A percentile compares a stretch with the other conserved stretches of the same genome.
Evolutionary conservation across 208 protist species (phyloP).

Genomic region (Zelonia costaricensis): DNA sequence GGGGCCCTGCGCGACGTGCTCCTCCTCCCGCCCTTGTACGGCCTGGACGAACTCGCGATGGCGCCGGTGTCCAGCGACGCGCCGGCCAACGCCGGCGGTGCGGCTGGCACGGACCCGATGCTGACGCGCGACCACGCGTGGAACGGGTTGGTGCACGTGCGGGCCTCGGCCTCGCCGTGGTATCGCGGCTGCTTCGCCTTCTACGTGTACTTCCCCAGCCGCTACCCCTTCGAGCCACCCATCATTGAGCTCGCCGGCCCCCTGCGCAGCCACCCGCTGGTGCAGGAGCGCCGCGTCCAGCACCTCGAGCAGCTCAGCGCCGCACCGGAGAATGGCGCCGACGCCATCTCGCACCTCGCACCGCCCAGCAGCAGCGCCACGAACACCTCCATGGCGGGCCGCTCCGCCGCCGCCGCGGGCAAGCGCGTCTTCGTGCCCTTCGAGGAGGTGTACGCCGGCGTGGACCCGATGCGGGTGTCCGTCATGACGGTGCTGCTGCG

Average conservation of each 20-base stretch:
- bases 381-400: neutral
- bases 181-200: conserved; percentile 66
- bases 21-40: conserved; percentile 23
- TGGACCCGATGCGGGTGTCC: conserved; percentile 73
- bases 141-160: conserved; percentile 55
- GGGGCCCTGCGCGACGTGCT: conserved; percentile 5
- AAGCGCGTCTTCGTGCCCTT: conserved; percentile 37
- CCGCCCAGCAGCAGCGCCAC: neutral
- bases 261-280: conserved; percentile 63
- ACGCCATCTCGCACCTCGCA: neutral
- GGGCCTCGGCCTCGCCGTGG: conserved; percentile 54
- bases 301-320: conserved; percentile 2
- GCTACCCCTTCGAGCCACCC: conserved; percentile 71
- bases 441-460: conserved; percentile 51
- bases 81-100: neutral
- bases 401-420: neutral
- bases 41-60: conserved; percentile 4
- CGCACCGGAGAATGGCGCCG: neutral
- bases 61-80: neutral
- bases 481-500: conserved; percentile 64
- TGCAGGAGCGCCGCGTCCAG: conserved; percentile 28
- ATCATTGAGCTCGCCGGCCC: conserved; percentile 40
- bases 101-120: conserved; percentile 19
- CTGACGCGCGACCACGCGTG: conserved; percentile 24
- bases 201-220: conserved; percentile 48